Evolutionary conservation across 495 filamentous ascomycete species (phyloP), one percentile per base, ranked within the genome.

Genomic region (Letharia columbiana): DNA sequence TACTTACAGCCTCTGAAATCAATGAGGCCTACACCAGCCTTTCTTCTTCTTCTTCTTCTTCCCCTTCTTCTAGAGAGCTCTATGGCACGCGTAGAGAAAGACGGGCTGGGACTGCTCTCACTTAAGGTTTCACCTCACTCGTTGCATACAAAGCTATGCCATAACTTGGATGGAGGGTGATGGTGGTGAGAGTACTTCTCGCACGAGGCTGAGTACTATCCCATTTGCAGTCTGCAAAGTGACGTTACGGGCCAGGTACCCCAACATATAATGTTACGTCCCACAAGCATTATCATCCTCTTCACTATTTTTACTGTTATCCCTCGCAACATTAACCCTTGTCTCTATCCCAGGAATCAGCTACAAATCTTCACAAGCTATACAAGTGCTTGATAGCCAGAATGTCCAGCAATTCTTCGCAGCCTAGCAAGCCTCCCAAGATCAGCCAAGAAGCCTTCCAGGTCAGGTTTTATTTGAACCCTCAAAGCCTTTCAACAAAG

Each of bases 401-500:
- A 17, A 65, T 65, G 63, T 65, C 54, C 9, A 60, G 42, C 23
- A 45, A 17, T 23, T 23, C n/a, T 39, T 8, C 5, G 10, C 42
- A 58, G 11, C 20, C 45, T 0, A 59, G 28, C 42, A 65, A 60
- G 17, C 63, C 63, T 20, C 49, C 65, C 23, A 67, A 66, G 20
- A 67, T 67, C 23, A 62, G 47, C 39, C 39, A 67, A 33, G 12
- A 47, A 45, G 61, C 58, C 28, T 68, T 65, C 57, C 20, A 56
- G 63, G 50, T 69, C 42, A 54, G 62, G 7, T 18, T 41, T 31
- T 8, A 17, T 47, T 41, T 8, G 0, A 17, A 13, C 13, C 33
- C 2, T 20, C 17, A 35, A 13, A 3, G 18, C 44, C 1, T 12
- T 9, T 12, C 20, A 49, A 35, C n/a, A 28, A 45, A 20, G 28